Evolutionary conservation across 2,329 filamentous ascomycete species (phyloP), one percentile per base, ranked within the genome.

Genomic region (Sporothrix schenckii): DNA sequence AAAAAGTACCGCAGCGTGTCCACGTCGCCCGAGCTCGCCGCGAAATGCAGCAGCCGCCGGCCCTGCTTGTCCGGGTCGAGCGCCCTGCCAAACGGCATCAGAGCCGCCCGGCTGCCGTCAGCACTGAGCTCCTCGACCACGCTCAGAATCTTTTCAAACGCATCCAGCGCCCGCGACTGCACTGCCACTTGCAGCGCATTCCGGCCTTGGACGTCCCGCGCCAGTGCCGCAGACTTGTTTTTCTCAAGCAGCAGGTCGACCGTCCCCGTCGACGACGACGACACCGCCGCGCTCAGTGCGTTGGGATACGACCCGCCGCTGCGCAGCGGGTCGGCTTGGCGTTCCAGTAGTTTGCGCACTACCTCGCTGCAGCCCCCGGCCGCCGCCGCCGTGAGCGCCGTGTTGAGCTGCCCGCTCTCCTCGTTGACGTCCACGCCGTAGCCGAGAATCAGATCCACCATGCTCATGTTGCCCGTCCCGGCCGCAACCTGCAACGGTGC

Each of bases 381-480:
- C 13, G 63, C 63, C 6, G 63, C 63, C 19, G 49, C 63, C 19
- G 63, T 66, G 63, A 66, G 63, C 6, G 63, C 63, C 30, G 63
- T 66, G 63, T 66, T 66, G 47, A 52, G 41, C n/a, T 53, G 63
- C 9, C 63, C 63, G 30, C 63, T 53, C 30, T 66, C 44, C 49
- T 66, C 63, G 63, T 66, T 53, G 49, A 66, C 30, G 34, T 66
- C 63, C 16, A 41, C 63, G 3, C 6, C 63, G 13, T 66, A 66
- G n/a, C 63, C 53, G 19, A 66, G 47, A 30, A 66, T 7, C 19
- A 66, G 47, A 5, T 66, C 13, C 19, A 53, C 63, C 49, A 66
- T 66, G 10, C n/a, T 30, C 27, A 41, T 6, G 19, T 16, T 49
- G 6, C 63, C 63, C 9, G 19, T 4, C 5, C 5, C 19, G 2